Evolutionary conservation across 768 basidiomycete genomes (phyloP), one percentile per base, ranked within the genome.

Genomic region (Neoboletus magnificus): DNA sequence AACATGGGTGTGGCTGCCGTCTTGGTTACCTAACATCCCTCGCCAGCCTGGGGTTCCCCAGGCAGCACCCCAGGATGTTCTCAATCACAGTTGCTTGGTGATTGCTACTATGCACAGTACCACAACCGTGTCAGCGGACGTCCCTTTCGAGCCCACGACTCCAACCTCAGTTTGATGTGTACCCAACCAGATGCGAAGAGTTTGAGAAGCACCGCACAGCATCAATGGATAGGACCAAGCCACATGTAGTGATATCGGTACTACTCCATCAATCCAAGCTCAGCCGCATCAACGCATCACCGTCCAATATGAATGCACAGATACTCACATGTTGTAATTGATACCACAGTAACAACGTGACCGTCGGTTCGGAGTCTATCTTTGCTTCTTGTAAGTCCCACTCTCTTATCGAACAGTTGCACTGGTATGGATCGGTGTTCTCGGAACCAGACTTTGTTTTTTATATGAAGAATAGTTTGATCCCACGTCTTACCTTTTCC

Each of bases 381-480:
- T 48, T 48, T 44, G 5, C 40, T 13, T 55, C 25, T 43, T 6
- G 33, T 51, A 39, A 44, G 43, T 56, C 40, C 25, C 35, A 18
- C 25, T 51, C 22, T 20, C 30, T n/a, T 33, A 30, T 48, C 30
- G 22, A 63, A 50, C 37, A 29, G 5, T 27, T 35, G 52, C 58
- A 56, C 57, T 22, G 61, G 58, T 39, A 52, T 36, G 12, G 16
- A 6, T 44, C 50, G 30, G 55, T 50, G 51, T 47, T 52, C 32
- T 27, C 40, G 33, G 49, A 20, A 7, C 16, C 27, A 43, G 44
- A 30, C 13, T 27, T 30, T 10, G 2, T 43, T 42, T n/a, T 25
- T 56, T 66, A 63, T 65, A 54, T 35, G 53, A 25, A 42, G 30
- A 15, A n/a, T 20, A 10, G 30, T 37, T 23, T n/a, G 52, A 33